Base-by-base conservation (phyloP, 2,329 filamentous ascomycete genomes). In the Trichoderma lentiforme region DNA sequence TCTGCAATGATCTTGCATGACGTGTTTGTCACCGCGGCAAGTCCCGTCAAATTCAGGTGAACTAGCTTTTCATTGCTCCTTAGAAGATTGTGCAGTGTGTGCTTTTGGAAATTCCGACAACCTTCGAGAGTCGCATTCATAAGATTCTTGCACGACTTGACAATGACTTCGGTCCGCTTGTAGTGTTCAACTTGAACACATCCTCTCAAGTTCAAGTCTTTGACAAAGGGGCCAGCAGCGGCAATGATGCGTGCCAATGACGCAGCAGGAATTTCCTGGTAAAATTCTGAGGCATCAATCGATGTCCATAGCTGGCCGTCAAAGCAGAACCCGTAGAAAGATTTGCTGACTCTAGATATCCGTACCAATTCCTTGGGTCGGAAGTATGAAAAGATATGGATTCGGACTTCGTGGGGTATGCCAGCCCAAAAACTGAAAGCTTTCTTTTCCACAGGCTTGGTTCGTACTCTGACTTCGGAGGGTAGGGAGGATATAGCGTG, bases 251-350 rank as follows among this genome's bases (percentile, higher is more conserved):
- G 94, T 71, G 94, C 89, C 62, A 99, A 83, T 0, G 93, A 93
- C 74, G 93, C 90, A 26, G 92, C 93, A 0, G 95, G 92, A 74
- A 98, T 98, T 67, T 94, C 89, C 74, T 88, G 89, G 79, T 98
- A 98, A 81, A 95, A 98, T 64, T 93, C 90, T 8, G 94, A 91
- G 2, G 93, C 90, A 80, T 98, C 94, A 63, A 98, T 87, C 56
- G 88, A 89, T 4, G 90, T 91, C 96, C 96, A 99, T 18, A 98
- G 83, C 82, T 99, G 96, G 2, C 96, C 96, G 80, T 99, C 95
- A 77, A 95, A 97, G 82, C 95, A 98, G 82, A 93, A 90, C 62
- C 87, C 86, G 80, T 97, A 86, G 85, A 96, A 98, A 6, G 87
- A 83, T 80, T 90, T 94, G 79, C 90, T 95, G 24, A 96, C 92